Evolutionary conservation across 176 grass and related monocot genomes (phyloP).

Genomic region (Hsuehochloa calcarea): DNA sequence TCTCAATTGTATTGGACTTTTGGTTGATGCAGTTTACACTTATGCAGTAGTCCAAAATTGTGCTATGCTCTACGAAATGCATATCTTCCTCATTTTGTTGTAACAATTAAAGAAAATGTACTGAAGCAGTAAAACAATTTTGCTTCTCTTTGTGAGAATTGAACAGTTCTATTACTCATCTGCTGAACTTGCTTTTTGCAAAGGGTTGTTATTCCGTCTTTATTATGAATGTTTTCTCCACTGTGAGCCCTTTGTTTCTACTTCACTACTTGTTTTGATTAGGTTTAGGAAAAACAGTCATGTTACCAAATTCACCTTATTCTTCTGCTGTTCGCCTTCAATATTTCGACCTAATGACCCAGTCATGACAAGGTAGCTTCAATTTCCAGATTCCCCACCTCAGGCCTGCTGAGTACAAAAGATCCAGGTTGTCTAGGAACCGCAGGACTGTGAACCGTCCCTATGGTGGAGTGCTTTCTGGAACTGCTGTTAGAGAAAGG

Average conservation of each 20-base stretch:
- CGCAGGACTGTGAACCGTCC: constrained; percentile 63
- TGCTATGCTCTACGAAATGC: neutral
- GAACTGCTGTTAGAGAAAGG: constrained; percentile 65
- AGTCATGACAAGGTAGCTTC: neutral
- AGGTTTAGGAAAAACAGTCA: neutral
- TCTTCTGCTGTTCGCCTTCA: neutral
- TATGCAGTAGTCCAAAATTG: neutral
- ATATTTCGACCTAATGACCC: neutral
- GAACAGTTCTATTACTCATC: neutral
- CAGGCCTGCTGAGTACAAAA: constrained; percentile 66
- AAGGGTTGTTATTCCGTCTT: neutral
- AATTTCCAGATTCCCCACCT: constrained; percentile 59
- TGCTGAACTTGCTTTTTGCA: neutral
- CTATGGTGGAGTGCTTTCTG: constrained; percentile 65
- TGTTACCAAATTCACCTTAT: neutral
- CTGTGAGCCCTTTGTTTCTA: too few relatives aligned
- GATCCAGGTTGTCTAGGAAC: constrained; percentile 65
- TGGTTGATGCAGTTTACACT: neutral
- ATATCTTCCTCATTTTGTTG: too few relatives aligned
- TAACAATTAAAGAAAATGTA: neutral
- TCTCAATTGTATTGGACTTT: neutral
- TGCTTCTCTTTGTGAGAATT: neutral
- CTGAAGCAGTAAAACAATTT: neutral
- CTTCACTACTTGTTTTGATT: neutral
- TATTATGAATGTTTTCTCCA: neutral